These are phyloP conservation scores for Phtheirospermum japonicum DNA, from an alignment of 257 asterid species.

Conservation along the genomic window DNA sequence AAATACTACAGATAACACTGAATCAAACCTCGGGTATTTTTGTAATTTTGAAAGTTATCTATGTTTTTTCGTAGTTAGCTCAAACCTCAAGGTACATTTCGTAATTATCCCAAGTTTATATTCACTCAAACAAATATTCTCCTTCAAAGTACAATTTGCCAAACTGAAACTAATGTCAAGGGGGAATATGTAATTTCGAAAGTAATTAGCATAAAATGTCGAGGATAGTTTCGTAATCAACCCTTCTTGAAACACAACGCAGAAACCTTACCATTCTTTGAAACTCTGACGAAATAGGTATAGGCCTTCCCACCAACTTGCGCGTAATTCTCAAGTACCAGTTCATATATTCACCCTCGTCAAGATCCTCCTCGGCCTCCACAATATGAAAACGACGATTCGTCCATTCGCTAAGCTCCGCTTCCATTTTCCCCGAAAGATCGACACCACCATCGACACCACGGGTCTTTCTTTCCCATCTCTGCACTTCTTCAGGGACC, in stretches of 20 bases:
- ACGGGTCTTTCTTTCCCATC: constrained; percentile 96
- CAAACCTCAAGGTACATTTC: neutral
- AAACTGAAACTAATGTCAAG: no score
- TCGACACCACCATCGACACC: constrained; percentile 97
- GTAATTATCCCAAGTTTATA: neutral
- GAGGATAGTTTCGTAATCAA: neutral
- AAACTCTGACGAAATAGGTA: constrained; percentile 86
- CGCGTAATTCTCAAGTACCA: constrained; percentile 81
- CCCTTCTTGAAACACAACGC: constrained; percentile 2
- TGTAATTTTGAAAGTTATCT: neutral
- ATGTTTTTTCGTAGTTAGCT: neutral
- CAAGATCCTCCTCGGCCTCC: constrained; percentile 80
- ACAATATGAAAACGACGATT: constrained; percentile 70
- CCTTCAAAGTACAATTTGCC: no score
- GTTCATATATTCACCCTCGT: constrained; percentile 79
- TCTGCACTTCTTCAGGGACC: constrained; percentile 70
- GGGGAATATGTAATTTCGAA: neutral
- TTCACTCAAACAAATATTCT: neutral
- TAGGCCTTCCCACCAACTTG: constrained; percentile 78
- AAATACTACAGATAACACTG: neutral
- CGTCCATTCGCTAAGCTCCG: constrained; percentile 85
- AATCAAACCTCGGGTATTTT: neutral
- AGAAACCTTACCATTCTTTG: constrained; percentile 71
- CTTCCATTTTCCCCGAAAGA: constrained; percentile 77
- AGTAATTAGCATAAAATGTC: neutral